Percentiles rank a stretch among this genome's conserved stretches.
Evolutionary conservation across 225 moss, liverwort and hornwort species (phyloP).

Genomic region (Rhytidiadelphus loreus): DNA sequence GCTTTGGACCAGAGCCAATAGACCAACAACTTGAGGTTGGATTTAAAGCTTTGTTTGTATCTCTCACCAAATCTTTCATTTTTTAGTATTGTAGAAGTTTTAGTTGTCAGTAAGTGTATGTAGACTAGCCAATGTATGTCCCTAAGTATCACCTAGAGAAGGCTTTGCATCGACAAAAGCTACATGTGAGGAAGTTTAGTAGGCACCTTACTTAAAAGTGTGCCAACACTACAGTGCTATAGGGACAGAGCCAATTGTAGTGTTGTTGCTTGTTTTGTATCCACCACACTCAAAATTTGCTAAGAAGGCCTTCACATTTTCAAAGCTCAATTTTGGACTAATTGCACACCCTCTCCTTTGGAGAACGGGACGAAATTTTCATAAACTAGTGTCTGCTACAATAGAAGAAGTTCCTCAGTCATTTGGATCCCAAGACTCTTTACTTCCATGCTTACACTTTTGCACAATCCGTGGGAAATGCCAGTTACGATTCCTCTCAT

Average conservation of each 20-base stretch:
- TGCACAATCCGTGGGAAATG: background rate
- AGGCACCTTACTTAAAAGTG: background rate
- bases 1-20: fast-evolving
- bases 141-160: background rate
- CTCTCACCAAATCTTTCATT: background rate
- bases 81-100: background rate
- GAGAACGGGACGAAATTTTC: background rate
- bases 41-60: background rate
- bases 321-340: background rate
- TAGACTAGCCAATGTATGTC: too few species aligned
- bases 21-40: background rate
- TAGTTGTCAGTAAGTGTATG: background rate
- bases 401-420: background rate
- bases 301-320: background rate
- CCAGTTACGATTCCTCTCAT: background rate
- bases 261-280: background rate
- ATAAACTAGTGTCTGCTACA: background rate
- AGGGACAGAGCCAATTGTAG: background rate
- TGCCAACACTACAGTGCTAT: background rate
- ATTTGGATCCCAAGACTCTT: background rate
- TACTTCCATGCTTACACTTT: background rate
- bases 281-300: background rate
- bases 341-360: too few species aligned
- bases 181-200: background rate
- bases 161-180: background rate